Evolutionary conservation across 108 stramenopile species (phyloP), one percentile per base, ranked within the genome.

Genomic region (Heterococcus sp.): DNA sequence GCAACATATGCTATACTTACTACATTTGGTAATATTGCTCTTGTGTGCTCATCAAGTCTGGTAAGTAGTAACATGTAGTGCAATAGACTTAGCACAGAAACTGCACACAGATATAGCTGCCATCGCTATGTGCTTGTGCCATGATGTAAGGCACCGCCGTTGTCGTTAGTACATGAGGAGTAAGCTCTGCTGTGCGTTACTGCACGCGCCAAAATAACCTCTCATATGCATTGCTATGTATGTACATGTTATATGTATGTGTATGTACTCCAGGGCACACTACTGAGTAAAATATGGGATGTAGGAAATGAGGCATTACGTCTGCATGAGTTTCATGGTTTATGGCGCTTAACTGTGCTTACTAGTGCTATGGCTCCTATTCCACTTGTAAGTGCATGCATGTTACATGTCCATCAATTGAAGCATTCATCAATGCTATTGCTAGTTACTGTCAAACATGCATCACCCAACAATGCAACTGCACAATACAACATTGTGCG

Each of bases 1-100:
- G 84, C 89, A n/a, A 79, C 80, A 26, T 89, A 89, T 65, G 86
- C 89, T 4, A 75, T 88, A 58, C 86, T 89, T 8, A 87, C 88
- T 27, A 89, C 89, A n/a, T 87, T 85, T 27, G 66, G 79, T 32
- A 89, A 89, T 69, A 66, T 89, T 68, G 89, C 89, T 2, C 67
- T 74, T 4, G 39, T 65, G 2, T 71, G 69, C 69, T 58, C 65
- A 29, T 58, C 68, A 0, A 71, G 76, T 63, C 3, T 69, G 65
- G 76, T 68, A 30, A 78, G 46, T 58, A 21, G 46, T 21, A 58
- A 58, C 46, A 58, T 58, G 46, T 21, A 58, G 46, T 21, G 46
- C 46, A 14, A 58, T 21, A 58, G 14, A 58, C 46, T 58, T 58
- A n/a, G n/a, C n/a, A n/a, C n/a, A n/a, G n/a, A n/a, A n/a, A n/a